Percentiles rank a stretch among this genome's conserved stretches.
Evolutionary conservation across 164 flowering plant species (phyloP).

Genomic region (Piper longum): DNA sequence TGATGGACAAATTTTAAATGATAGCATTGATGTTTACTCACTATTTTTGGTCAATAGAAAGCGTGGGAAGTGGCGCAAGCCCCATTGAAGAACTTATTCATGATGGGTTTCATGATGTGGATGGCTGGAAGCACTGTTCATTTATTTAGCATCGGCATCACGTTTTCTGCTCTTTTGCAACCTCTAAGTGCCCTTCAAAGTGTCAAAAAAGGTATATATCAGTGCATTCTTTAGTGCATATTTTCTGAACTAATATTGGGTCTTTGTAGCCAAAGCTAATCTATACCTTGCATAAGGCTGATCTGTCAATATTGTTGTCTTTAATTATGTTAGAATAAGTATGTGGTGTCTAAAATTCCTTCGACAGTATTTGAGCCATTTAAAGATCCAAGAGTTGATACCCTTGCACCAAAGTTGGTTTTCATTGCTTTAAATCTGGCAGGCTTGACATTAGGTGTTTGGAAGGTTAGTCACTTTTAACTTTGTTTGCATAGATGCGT

Average conservation of each 20-base stretch:
- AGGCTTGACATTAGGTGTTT: constrained; percentile 67
- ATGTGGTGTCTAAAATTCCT: neutral
- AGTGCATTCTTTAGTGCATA: neutral
- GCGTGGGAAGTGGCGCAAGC: constrained; percentile 99
- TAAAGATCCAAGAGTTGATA: constrained; percentile 78
- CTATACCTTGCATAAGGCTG: too few relatives aligned
- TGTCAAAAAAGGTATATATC: constrained; percentile 68
- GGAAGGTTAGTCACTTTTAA: constrained; percentile 56
- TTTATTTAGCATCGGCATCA: constrained; percentile 94
- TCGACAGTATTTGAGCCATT: constrained; percentile 90
- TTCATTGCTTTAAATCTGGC: constrained; percentile 77
- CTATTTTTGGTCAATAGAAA: constrained; percentile 44
- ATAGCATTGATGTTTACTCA: neutral
- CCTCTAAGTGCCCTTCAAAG: constrained; percentile 94
- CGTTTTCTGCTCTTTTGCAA: constrained; percentile 98
- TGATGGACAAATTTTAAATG: neutral
- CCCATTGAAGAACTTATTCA: constrained; percentile 81
- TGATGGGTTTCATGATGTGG: constrained; percentile 99
- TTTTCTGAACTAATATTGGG: neutral
- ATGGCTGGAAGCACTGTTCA: constrained; percentile 99
- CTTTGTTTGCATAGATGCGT: neutral
- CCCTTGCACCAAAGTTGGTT: constrained; percentile 63
- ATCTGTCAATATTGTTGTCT: too few relatives aligned
- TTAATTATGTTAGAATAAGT: too few relatives aligned
- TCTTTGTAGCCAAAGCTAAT: neutral